phyloP scores from a whole-genome alignment of 805 yeast species.

The Diddensiella transvaalensis region DNA sequence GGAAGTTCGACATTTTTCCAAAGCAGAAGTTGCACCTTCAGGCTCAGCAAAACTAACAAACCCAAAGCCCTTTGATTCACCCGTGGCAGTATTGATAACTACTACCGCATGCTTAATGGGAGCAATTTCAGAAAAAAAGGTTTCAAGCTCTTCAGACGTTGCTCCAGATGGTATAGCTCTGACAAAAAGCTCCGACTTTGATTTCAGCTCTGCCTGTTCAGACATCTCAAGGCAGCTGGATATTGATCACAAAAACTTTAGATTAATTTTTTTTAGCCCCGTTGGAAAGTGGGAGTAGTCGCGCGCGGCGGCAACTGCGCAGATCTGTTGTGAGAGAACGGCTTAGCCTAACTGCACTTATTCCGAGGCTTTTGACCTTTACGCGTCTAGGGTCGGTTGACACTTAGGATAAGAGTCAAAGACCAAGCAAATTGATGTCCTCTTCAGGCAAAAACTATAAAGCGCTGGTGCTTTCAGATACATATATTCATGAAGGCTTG shows the following conservation, averaged over 20 bases:
- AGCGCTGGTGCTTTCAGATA: slow-evolving; percentile 12
- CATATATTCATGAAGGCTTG: slow-evolving; percentile 14
- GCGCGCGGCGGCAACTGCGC: too few relatives aligned
- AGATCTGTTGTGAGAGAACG: too few relatives aligned
- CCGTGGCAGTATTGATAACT: slow-evolving; percentile 69
- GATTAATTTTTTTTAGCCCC: too few relatives aligned
- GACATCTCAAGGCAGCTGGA: too few relatives aligned
- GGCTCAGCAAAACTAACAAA: slow-evolving; percentile 84
- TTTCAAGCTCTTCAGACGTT: slow-evolving; percentile 75
- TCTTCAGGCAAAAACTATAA: too few relatives aligned
- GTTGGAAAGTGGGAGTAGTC: too few relatives aligned
- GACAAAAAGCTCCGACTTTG: slow-evolving; percentile 55
- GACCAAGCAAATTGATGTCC: too few relatives aligned
- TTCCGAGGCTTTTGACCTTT: too few relatives aligned
- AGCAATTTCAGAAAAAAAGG: slow-evolving; percentile 84
- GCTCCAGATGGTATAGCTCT: slow-evolving; percentile 79
- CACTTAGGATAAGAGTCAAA: background rate
- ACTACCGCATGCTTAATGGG: slow-evolving; percentile 95
- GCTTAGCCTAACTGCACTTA: too few relatives aligned
- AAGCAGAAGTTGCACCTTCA: slow-evolving; percentile 78
- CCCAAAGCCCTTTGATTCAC: slow-evolving; percentile 86
- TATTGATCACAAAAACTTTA: too few relatives aligned
- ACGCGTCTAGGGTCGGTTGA: too few relatives aligned
- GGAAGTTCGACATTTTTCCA: slow-evolving; percentile 58
- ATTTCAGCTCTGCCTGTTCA: background rate